Percentiles rank a stretch among this genome's conserved stretches.
phyloP scores from a whole-genome alignment of 208 protist genomes.

The Trichomonas vaginalis region DNA sequence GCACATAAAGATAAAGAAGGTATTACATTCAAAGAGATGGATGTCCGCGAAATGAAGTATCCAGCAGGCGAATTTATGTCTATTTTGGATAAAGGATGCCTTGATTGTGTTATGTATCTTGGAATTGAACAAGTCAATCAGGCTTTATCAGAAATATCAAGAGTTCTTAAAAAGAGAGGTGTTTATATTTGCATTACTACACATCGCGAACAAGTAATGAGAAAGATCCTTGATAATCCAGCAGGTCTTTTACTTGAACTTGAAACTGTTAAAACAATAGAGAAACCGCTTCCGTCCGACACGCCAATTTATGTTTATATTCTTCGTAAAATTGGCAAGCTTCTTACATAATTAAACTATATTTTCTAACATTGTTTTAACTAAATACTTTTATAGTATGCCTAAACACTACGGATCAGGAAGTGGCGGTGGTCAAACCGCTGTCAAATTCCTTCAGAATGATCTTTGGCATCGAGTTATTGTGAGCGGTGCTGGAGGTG shows the following conservation, averaged over 20 bases:
- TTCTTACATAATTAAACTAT: conserved; percentile 15
- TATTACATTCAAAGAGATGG: background rate
- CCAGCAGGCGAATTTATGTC: background rate
- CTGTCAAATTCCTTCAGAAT: too few relatives aligned
- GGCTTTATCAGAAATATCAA: background rate
- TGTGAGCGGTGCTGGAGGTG: too few relatives aligned
- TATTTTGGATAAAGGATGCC: background rate
- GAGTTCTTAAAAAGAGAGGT: background rate
- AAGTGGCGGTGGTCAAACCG: too few relatives aligned
- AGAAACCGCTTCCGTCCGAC: background rate
- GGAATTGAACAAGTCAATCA: background rate
- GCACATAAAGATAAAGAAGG: background rate
- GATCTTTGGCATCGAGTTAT: too few relatives aligned
- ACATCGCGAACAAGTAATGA: background rate
- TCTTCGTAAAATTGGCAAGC: background rate
- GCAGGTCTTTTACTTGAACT: background rate
- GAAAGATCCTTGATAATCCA: background rate
- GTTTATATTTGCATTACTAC: background rate
- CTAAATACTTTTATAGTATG: too few relatives aligned
- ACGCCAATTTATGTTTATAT: background rate
- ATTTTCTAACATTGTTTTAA: too few relatives aligned
- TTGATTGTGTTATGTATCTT: background rate
- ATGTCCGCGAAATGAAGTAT: background rate
- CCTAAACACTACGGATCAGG: too few relatives aligned
- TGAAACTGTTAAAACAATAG: background rate